Percentiles rank a stretch among this genome's conserved stretches.
phyloP scores from a whole-genome alignment of 768 basidiomycete species.

The Cubamyces lactineus region DNA sequence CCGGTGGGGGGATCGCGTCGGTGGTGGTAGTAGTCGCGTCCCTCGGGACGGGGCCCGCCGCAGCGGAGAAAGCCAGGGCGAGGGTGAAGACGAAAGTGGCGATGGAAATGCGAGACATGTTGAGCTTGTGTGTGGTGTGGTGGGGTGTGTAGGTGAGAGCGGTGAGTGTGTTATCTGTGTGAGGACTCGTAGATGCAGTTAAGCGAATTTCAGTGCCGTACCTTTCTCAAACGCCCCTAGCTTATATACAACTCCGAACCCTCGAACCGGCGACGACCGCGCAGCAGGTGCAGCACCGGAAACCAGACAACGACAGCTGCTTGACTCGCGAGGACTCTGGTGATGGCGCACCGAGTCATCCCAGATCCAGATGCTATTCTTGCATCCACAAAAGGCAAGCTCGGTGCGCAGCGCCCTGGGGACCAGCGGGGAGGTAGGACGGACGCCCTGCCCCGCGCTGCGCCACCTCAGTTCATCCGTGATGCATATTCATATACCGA shows the following conservation, averaged over 20 bases:
- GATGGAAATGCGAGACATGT: conserved; percentile 9
- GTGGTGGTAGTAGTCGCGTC: not conserved
- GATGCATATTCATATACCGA: no score
- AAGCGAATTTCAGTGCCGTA: not conserved
- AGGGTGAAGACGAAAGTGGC: conserved; percentile 5
- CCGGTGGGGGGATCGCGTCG: not conserved
- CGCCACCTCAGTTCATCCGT: no score
- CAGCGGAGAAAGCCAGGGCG: conserved; percentile 6
- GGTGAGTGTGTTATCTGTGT: not conserved
- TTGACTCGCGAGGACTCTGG: conserved; percentile 10
- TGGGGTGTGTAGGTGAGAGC: not conserved
- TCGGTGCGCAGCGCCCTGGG: no score
- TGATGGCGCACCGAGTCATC: not conserved
- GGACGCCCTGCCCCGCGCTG: no score
- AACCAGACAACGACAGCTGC: conserved; percentile 5
- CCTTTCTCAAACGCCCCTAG: not conserved
- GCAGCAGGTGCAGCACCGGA: not conserved
- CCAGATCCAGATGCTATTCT: no score
- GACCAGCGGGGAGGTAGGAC: no score
- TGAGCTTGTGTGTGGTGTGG: not conserved
- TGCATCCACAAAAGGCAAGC: no score
- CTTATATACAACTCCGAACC: not conserved
- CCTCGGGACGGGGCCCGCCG: conserved; percentile 7
- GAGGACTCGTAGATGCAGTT: not conserved
- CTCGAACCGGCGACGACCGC: not conserved